Evolutionary conservation across 2,329 filamentous ascomycete species (phyloP).

Genomic region (Canariomyces notabilis): DNA sequence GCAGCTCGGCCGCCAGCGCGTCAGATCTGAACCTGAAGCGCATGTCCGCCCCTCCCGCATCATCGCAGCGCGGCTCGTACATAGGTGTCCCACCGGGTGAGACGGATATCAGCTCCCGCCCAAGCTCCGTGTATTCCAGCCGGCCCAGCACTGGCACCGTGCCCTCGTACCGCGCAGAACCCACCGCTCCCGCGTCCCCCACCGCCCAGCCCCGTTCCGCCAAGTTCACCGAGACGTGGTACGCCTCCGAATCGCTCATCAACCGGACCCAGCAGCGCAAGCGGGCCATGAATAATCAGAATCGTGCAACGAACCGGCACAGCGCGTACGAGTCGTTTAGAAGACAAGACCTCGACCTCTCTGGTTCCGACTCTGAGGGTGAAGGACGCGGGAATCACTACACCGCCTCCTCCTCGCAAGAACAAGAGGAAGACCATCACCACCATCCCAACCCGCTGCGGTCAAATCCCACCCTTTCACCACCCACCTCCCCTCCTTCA

Average conservation of each 20-base stretch:
- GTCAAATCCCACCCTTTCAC: constrained; percentile 48
- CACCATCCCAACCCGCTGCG: constrained; percentile 49
- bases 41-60: constrained; percentile 35
- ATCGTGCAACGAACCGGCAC: constrained; percentile 31
- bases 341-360: constrained; percentile 32
- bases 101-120: constrained; percentile 22
- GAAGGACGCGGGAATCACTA: too few species aligned
- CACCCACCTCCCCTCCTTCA: constrained; percentile 30
- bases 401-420: too few species aligned
- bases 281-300: constrained; percentile 35
- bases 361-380: constrained; percentile 35
- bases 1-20: constrained; percentile 40
- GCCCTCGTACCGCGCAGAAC: constrained; percentile 22
- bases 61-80: constrained; percentile 41
- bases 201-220: constrained; percentile 36
- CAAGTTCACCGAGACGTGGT: constrained; percentile 52
- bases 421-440: constrained; percentile 22
- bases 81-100: constrained; percentile 45
- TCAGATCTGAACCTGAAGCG: constrained; percentile 46
- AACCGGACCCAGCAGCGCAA: constrained; percentile 51
- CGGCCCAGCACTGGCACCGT: constrained; percentile 26
- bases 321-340: constrained; percentile 44
- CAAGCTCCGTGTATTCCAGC: constrained; percentile 27
- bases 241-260: constrained; percentile 49
- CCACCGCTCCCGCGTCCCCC: constrained; percentile 11